These are phyloP conservation scores for Lodderomyces margitis DNA, from an alignment of 1,139 yeast species.

Conservation along the genomic window DNA sequence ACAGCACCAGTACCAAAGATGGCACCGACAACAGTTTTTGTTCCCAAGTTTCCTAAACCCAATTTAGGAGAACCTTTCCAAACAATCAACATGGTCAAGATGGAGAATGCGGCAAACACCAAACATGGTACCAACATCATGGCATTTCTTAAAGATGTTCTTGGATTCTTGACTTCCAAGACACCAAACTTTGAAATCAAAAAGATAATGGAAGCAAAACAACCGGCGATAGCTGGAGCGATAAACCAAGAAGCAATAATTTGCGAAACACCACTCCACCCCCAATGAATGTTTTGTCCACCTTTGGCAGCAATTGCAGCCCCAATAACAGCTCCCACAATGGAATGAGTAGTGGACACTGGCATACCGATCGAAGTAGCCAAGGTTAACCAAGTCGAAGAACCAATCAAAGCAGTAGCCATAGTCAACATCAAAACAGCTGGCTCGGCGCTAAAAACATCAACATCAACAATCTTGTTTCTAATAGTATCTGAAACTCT, in stretches of 20 bases:
- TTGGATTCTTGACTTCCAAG: constrained; percentile 52
- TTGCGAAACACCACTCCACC: constrained; percentile 71
- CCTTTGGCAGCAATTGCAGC: constrained; percentile 72
- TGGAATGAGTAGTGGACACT: constrained; percentile 76
- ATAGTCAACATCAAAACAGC: constrained; percentile 72
- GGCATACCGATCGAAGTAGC: constrained; percentile 74
- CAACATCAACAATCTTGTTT: constrained; percentile 56
- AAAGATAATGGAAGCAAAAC: constrained; percentile 57
- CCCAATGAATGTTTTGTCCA: constrained; percentile 62
- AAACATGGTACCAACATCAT: constrained; percentile 57
- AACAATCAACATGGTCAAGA: constrained; percentile 58
- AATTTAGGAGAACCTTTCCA: constrained; percentile 78
- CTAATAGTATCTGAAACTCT: constrained; percentile 70
- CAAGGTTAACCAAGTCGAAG: constrained; percentile 67
- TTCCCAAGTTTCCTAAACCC: constrained; percentile 49
- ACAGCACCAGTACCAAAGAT: constrained; percentile 64
- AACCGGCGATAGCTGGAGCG: constrained; percentile 74
- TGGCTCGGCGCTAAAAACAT: constrained; percentile 51
- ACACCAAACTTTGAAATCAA: constrained; percentile 59
- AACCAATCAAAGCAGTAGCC: constrained; percentile 75
- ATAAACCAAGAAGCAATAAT: constrained; percentile 81
- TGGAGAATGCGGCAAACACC: constrained; percentile 59
- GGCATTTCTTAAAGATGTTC: constrained; percentile 50
- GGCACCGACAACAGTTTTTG: constrained; percentile 52
- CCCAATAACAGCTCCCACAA: constrained; percentile 77